Evolutionary conservation across 371 early-diverging fungal genomes (phyloP).

Genomic region (Dichotomocladium elegans): DNA sequence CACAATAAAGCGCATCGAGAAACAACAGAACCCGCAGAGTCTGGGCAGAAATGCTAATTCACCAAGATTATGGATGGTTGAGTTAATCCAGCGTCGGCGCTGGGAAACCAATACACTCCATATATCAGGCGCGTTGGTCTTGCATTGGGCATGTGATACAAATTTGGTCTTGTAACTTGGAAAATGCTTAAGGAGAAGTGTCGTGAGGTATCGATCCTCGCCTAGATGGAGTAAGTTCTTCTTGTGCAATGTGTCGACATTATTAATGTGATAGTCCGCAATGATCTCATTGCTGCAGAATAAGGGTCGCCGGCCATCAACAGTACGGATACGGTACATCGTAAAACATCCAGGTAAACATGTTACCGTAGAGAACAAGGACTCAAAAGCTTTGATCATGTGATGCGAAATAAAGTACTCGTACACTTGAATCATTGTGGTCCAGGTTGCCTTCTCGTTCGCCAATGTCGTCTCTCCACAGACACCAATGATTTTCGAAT

Average conservation of each 20-base stretch:
- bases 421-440: slow-evolving; percentile 95
- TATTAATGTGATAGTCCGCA: slow-evolving; percentile 88
- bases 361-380: slow-evolving; percentile 96
- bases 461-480: slow-evolving; percentile 91
- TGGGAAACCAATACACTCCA: slow-evolving; percentile 95
- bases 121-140: slow-evolving; percentile 94
- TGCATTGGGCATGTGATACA: slow-evolving; percentile 91
- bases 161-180: slow-evolving; percentile 95
- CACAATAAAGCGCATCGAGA: slow-evolving; percentile 97
- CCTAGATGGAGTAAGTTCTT: slow-evolving; percentile 85
- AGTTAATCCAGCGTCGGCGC: slow-evolving; percentile 98
- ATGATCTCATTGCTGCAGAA: slow-evolving; percentile 87
- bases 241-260: slow-evolving; percentile 96
- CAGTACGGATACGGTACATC: slow-evolving; percentile 86
- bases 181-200: slow-evolving; percentile 97
- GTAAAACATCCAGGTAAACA: slow-evolving; percentile 97
- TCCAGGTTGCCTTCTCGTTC: slow-evolving; percentile 89
- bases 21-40: slow-evolving; percentile 96
- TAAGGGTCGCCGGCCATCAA: slow-evolving; percentile 79
- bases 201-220: slow-evolving; percentile 93
- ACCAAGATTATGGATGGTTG: slow-evolving; percentile 93
- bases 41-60: slow-evolving; percentile 85
- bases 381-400: slow-evolving; percentile 98
- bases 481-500: slow-evolving; percentile 84
- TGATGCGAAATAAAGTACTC: slow-evolving; percentile 99